phyloP scores from a whole-genome alignment of 345 rosid genomes.

The Barbarea vulgaris region DNA sequence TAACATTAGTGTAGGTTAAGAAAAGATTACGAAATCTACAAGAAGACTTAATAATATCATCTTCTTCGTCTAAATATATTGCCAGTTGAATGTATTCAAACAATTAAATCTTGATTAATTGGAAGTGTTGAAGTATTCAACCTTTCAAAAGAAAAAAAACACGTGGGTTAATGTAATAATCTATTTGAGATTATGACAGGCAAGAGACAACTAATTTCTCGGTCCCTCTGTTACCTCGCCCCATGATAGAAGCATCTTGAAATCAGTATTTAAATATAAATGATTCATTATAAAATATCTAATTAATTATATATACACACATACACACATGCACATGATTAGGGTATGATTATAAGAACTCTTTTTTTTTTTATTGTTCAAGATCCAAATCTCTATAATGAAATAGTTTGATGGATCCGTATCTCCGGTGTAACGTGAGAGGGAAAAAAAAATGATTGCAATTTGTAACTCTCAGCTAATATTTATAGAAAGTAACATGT shows the following conservation, averaged over 20 bases:
- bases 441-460: neutral
- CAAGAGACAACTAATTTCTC: conserved; percentile 8
- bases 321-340: conserved; percentile 24
- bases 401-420: conserved; percentile 16
- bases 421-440: conserved; percentile 11
- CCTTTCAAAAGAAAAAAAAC: conserved; percentile 5
- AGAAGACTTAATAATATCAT: conserved; percentile 5
- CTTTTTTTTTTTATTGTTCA: neutral
- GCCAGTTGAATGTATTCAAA: neutral
- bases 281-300: neutral
- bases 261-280: neutral
- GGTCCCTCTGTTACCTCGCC: conserved; percentile 7
- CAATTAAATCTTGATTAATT: neutral
- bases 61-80: conserved; percentile 1
- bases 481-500: neutral
- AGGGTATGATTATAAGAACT: neutral
- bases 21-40: conserved; percentile 29
- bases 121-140: conserved; percentile 22
- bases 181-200: conserved; percentile 30
- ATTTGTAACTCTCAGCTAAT: neutral
- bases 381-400: neutral
- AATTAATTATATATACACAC: too few species aligned
- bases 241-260: conserved; percentile 25
- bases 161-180: conserved; percentile 31
- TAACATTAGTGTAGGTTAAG: neutral